phyloP scores from a whole-genome alignment of 306 rosid species.

The Pyrus pyrifolia region DNA sequence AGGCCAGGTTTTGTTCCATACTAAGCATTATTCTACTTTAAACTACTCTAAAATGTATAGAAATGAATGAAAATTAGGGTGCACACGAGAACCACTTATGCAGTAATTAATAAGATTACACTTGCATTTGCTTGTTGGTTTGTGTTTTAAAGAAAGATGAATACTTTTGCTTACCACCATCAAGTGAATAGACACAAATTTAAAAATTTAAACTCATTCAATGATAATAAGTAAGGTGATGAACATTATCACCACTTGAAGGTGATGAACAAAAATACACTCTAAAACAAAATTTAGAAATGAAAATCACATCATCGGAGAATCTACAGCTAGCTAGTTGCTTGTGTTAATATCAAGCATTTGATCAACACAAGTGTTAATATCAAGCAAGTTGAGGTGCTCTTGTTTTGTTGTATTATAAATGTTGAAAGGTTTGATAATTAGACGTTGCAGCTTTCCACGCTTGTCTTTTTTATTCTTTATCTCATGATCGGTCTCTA shows the following conservation, averaged over 20 bases:
- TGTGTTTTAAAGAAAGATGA: not conserved
- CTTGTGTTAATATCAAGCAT: not conserved
- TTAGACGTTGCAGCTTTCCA: not conserved
- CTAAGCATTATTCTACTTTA: not conserved
- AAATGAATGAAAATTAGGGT: too few relatives aligned
- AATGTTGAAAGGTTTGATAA: not conserved
- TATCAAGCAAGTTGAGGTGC: not conserved
- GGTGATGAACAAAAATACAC: too few relatives aligned
- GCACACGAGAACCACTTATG: too few relatives aligned
- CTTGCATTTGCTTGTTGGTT: not conserved
- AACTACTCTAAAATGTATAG: too few relatives aligned
- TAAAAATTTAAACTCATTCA: too few relatives aligned
- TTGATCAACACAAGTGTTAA: not conserved
- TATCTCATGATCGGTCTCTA: not conserved
- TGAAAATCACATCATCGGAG: conserved; percentile 1
- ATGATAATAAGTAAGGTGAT: too few relatives aligned
- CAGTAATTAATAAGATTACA: not conserved
- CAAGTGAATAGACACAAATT: too few relatives aligned
- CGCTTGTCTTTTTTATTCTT: not conserved
- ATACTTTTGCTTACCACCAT: too few relatives aligned
- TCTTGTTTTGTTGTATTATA: not conserved
- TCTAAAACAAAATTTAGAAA: not conserved
- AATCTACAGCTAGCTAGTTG: not conserved
- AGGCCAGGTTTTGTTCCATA: not conserved
- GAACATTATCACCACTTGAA: too few relatives aligned